Evolutionary conservation across 495 filamentous ascomycete species (phyloP), one percentile per base, ranked within the genome.

Genomic region (Aspergillus nidulans): DNA sequence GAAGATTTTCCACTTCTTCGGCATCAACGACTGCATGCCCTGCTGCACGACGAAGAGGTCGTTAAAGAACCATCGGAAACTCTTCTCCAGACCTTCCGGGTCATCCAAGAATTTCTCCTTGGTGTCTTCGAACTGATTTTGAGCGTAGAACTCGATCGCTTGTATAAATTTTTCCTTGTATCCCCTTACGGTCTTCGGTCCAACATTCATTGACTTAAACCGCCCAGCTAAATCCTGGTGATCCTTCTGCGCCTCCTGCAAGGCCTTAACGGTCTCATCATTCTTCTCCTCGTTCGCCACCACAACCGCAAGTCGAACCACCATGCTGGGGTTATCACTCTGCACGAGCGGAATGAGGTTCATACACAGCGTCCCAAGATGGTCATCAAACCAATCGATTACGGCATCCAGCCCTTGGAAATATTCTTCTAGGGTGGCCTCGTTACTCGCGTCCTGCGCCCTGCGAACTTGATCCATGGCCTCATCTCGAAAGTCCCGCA

Each of bases 1-100:
- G 74, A 92, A 91, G 46, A 97, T 95, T 71, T 88, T 92, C 94
- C 94, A 99, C 63, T 95, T 96, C 72, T 94, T 95, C 23, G 94
- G 94, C 80, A 96, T 90, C 48, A 99, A 74, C 32, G 78, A 78
- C 44, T 86, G 81, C 85, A 99, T 95, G 60, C 94, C 92, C 46
- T 91, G 76, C 73, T 90, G 86, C 53, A 96, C 92, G 0, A 89
- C 88, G 66, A 89, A 92, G 1, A 99, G 81, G 64, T 99, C 92
- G 69, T 96, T 95, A 79, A 97, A 99, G 71, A 85, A 97, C 94
- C 95, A 99, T 54, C 83, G 83, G 69, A 96, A 76, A 59, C 77
- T 82, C 74, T 96, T 94, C 42, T 92, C 88, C 39, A 99, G 73
- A 59, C 74, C 81, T n/a, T 88, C 82, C 0, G 95, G 88, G 61